phyloP scores from a whole-genome alignment of 257 asterid species.

The Gentiana straminea region DNA sequence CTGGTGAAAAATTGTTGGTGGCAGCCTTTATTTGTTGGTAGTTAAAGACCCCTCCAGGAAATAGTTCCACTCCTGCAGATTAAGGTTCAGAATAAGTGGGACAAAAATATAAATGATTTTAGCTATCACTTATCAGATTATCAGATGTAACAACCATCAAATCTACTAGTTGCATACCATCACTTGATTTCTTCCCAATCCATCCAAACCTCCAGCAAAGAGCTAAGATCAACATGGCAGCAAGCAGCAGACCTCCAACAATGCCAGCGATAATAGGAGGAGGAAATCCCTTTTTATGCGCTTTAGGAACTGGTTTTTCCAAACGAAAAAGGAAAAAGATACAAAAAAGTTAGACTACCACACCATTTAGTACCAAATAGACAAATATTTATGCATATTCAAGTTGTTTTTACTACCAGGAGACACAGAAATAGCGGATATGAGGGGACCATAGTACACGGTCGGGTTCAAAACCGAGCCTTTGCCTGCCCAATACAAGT shows the following conservation, averaged over 20 bases:
- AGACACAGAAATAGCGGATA: constrained; percentile 17
- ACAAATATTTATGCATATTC: neutral
- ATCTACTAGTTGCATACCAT: neutral
- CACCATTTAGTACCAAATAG: neutral
- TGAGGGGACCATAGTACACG: constrained; percentile 13
- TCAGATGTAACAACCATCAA: too few relatives aligned
- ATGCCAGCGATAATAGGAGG: neutral
- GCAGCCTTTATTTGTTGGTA: constrained; percentile 15
- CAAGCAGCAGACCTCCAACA: constrained; percentile 1
- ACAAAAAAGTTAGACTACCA: neutral
- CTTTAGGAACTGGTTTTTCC: constrained; percentile 1
- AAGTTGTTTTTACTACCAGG: constrained; percentile 13
- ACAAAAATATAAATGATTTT: neutral
- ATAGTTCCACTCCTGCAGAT: constrained; percentile 13
- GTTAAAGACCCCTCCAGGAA: constrained; percentile 14
- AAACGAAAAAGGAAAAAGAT: neutral
- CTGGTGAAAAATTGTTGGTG: constrained; percentile 10
- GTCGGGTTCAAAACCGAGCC: constrained; percentile 3
- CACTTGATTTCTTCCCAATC: constrained; percentile 6
- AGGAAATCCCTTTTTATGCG: neutral
- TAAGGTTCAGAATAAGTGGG: neutral
- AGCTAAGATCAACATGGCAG: constrained; percentile 7
- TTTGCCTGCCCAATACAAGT: constrained; percentile 17
- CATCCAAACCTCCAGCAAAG: constrained; percentile 11
- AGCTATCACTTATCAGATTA: neutral